Percentiles rank a stretch among this genome's conserved stretches.
phyloP scores from a whole-genome alignment of 148 eudicot species.

The Cornus florida region DNA sequence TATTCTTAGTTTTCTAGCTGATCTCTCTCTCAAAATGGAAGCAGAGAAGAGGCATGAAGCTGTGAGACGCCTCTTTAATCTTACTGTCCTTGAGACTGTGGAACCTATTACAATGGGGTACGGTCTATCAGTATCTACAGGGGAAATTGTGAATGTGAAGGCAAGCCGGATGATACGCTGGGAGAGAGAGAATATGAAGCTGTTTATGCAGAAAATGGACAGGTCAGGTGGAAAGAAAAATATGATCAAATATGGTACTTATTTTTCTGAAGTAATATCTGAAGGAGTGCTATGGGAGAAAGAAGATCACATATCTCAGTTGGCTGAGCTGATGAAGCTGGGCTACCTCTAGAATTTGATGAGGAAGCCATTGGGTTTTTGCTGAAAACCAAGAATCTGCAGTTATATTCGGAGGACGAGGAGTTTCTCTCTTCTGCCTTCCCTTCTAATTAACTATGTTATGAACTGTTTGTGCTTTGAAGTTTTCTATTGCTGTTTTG shows the following conservation, averaged over 20 bases:
- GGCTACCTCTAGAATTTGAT: constrained; percentile 51
- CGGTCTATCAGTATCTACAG: constrained; percentile 38
- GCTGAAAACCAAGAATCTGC: constrained; percentile 60
- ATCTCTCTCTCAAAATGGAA: constrained; percentile 34
- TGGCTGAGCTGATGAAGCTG: constrained; percentile 53
- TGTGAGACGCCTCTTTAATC: constrained; percentile 32
- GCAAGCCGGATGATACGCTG: constrained; percentile 47
- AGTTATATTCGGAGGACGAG: constrained; percentile 51
- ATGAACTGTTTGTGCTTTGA: background rate
- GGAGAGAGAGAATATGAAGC: constrained; percentile 37
- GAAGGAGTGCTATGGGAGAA: constrained; percentile 45
- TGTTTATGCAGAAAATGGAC: constrained; percentile 42
- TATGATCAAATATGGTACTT: too few species aligned
- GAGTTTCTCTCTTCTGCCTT: constrained; percentile 46
- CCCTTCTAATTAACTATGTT: constrained; percentile 23
- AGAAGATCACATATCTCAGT: constrained; percentile 32
- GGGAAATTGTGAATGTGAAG: constrained; percentile 31
- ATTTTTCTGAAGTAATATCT: too few species aligned
- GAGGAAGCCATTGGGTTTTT: constrained; percentile 50
- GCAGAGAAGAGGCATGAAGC: constrained; percentile 38
- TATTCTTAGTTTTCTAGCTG: constrained; percentile 52
- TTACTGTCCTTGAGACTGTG: constrained; percentile 32
- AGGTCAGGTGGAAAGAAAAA: too few species aligned
- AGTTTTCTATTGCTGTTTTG: background rate
- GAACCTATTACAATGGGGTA: constrained; percentile 35